Conservation (phyloP, 768 basidiomycete genomes). For the Tricholoma saponaceum region DNA sequence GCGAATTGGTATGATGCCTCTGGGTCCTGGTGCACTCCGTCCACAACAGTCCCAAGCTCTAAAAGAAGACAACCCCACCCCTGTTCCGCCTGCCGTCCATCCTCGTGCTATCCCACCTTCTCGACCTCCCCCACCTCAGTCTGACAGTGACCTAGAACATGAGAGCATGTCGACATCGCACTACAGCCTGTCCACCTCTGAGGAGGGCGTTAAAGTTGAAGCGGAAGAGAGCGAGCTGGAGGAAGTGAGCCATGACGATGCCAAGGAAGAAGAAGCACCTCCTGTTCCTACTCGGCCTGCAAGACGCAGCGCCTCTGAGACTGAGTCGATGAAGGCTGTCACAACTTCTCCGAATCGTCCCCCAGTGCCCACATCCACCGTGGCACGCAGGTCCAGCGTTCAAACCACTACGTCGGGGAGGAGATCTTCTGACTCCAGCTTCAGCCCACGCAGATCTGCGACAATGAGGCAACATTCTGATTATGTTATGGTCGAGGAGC, state of each 20-base stretch:
- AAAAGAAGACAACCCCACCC: slow-evolving; percentile 11
- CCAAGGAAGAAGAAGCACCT: slow-evolving; percentile 41
- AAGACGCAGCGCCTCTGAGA: slow-evolving; percentile 18
- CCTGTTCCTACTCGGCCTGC: slow-evolving; percentile 48
- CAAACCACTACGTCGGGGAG: slow-evolving; percentile 32
- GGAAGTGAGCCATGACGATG: slow-evolving; percentile 59
- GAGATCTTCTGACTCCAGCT: slow-evolving; percentile 31
- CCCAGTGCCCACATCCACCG: slow-evolving; percentile 37
- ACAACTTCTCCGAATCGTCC: slow-evolving; percentile 45
- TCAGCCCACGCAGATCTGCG: slow-evolving; percentile 19
- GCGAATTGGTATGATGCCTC: slow-evolving; percentile 55
- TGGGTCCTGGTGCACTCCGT: slow-evolving; percentile 28
- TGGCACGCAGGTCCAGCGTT: slow-evolving; percentile 36
- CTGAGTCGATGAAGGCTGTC: slow-evolving; percentile 8
- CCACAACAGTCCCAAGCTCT: slow-evolving; percentile 26
- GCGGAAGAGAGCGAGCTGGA: slow-evolving; percentile 73
- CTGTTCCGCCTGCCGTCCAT: not conserved
- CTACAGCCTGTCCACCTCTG: slow-evolving; percentile 38
- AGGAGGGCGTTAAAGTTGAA: slow-evolving; percentile 63
- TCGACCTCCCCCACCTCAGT: slow-evolving; percentile 30
- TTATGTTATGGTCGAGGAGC: slow-evolving; percentile 64
- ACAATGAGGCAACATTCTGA: slow-evolving; percentile 36
- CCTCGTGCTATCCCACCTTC: slow-evolving; percentile 12
- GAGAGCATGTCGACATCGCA: slow-evolving; percentile 28
- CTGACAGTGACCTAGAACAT: slow-evolving; percentile 35